A percentile compares a stretch with the other conserved stretches of the same genome.
These are phyloP conservation scores for Amylostereum areolatum DNA, from an alignment of 1,284 basidiomycete genomes.

Conservation along the genomic window DNA sequence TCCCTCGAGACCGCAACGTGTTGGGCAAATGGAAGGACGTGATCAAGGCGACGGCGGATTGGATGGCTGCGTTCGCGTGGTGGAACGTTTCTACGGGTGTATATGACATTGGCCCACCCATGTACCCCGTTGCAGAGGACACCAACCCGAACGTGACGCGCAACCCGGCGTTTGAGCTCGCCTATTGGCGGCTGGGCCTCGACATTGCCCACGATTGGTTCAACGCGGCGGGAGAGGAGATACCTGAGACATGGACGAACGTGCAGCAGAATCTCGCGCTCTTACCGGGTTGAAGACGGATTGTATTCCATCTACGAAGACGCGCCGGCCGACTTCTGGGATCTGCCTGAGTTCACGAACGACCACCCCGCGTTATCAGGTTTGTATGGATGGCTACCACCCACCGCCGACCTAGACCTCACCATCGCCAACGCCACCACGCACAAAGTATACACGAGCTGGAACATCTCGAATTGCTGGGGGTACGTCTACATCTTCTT, in stretches of 20 bases:
- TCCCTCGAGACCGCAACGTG: conserved; percentile 27
- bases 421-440: conserved; percentile 41
- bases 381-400: conserved; percentile 52
- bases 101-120: conserved; percentile 53
- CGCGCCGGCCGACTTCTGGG: conserved; percentile 47
- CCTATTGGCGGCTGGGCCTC: conserved; percentile 53
- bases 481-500: conserved; percentile 22
- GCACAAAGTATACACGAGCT: conserved; percentile 46
- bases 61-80: conserved; percentile 54
- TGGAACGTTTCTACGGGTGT: conserved; percentile 38
- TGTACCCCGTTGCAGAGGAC: conserved; percentile 54
- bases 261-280: conserved; percentile 42
- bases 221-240: conserved; percentile 31
- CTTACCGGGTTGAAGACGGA: conserved; percentile 42
- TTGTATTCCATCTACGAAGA: conserved; percentile 54
- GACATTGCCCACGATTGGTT: conserved; percentile 44
- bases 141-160: conserved; percentile 46
- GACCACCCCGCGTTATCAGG: conserved; percentile 56
- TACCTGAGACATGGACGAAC: conserved; percentile 35
- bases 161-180: conserved; percentile 53
- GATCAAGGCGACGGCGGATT: conserved; percentile 48
- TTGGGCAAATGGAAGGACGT: conserved; percentile 46
- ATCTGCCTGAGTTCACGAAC: conserved; percentile 40
- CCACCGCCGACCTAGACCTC: conserved; percentile 40
- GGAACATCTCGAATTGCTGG: conserved; percentile 54